Conservation (phyloP, 495 filamentous ascomycete species). For the Hypomontagnella submonticulosa region DNA sequence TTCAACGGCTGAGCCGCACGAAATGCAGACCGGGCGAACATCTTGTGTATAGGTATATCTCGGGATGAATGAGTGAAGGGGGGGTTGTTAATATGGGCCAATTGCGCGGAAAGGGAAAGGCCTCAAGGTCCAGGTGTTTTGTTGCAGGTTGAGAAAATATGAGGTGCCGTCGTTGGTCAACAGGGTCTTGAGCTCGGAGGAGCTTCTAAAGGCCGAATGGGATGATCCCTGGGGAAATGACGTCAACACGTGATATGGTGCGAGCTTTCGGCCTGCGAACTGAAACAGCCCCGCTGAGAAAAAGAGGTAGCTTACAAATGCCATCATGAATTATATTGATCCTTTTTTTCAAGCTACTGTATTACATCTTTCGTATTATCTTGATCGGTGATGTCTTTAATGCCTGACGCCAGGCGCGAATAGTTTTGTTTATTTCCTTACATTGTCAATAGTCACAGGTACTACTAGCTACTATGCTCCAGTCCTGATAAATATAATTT, state of each 20-base stretch:
- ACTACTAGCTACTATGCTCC: no score
- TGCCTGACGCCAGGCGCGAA: no score
- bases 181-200: slow-evolving; percentile 15
- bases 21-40: slow-evolving; percentile 59
- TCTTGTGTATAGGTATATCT: slow-evolving; percentile 33
- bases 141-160: slow-evolving; percentile 8
- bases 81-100: slow-evolving; percentile 3
- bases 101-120: slow-evolving; percentile 18
- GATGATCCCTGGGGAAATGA: slow-evolving; percentile 35
- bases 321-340: no score
- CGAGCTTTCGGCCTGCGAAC: slow-evolving; percentile 26
- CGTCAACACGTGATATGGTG: slow-evolving; percentile 45
- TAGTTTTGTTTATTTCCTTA: no score
- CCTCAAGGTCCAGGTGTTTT: slow-evolving; percentile 14
- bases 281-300: slow-evolving; percentile 2
- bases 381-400: no score
- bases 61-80: slow-evolving; percentile 3
- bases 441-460: no score
- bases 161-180: neutral
- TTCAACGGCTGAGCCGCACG: slow-evolving; percentile 59
- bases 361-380: no score
- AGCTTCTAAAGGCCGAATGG: slow-evolving; percentile 36
- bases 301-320: slow-evolving; percentile 31
- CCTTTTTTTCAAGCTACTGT: no score
- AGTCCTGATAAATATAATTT: no score